Evolutionary conservation across 306 rosid genomes (phyloP).

Genomic region (Vigna radiata): DNA sequence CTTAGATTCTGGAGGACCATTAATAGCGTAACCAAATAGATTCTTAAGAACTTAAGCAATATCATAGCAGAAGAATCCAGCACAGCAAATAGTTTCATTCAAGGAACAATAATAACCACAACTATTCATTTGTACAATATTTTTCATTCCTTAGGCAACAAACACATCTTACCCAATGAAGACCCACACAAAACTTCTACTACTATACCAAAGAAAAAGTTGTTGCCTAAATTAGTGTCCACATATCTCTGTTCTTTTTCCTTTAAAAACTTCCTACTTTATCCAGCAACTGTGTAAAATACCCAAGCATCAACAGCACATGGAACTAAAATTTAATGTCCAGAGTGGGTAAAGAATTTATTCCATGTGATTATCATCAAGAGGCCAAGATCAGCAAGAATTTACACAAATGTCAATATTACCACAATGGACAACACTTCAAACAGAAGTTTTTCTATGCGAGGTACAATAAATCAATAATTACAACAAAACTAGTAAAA

Average conservation of each 20-base stretch:
- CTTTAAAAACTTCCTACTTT: neutral
- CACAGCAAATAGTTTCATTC: neutral
- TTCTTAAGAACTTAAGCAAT: neutral
- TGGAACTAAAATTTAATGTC: neutral
- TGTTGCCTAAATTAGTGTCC: slow-evolving; percentile 25
- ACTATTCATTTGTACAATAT: neutral
- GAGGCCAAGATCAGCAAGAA: neutral
- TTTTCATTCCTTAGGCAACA: neutral
- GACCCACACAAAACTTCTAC: slow-evolving; percentile 18
- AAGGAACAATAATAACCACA: slow-evolving; percentile 18
- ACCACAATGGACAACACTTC: slow-evolving; percentile 23
- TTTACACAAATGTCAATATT: slow-evolving; percentile 3
- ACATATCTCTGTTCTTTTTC: neutral
- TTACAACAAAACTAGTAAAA: neutral
- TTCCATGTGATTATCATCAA: slow-evolving; percentile 24
- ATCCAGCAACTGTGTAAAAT: slow-evolving; percentile 15
- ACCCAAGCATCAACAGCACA: slow-evolving; percentile 18
- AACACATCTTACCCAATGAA: neutral
- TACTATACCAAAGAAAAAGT: slow-evolving; percentile 29
- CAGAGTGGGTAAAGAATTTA: slow-evolving; percentile 19
- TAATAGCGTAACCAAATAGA: neutral
- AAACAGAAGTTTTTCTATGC: slow-evolving; percentile 11
- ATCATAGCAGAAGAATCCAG: slow-evolving; percentile 1
- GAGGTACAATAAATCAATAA: slow-evolving; percentile 12
- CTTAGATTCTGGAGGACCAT: neutral